Percentiles rank a stretch among this genome's conserved stretches.
These are phyloP conservation scores for Dovyalis caffra DNA, from an alignment of 345 rosid genomes.

Conservation along the genomic window DNA sequence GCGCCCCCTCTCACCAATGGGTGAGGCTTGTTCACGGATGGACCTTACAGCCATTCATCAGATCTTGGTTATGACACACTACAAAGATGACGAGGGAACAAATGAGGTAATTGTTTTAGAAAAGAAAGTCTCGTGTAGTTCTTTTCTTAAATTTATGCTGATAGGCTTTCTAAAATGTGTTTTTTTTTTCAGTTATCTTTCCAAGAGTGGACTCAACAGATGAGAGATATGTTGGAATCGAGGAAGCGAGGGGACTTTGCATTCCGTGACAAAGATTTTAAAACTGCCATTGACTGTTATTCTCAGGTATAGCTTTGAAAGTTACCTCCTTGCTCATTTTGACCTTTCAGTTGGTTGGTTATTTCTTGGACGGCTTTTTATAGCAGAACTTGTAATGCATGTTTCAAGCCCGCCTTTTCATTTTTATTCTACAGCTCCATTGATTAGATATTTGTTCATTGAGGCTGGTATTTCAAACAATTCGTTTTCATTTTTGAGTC, in stretches of 20 bases:
- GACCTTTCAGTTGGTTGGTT: neutral
- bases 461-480: neutral
- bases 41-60: constrained; percentile 98
- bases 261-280: constrained; percentile 94
- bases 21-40: constrained; percentile 92
- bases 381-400: neutral
- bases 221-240: constrained; percentile 92
- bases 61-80: constrained; percentile 76
- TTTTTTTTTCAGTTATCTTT: constrained; percentile 67
- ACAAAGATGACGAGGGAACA: constrained; percentile 93
- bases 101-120: constrained; percentile 56
- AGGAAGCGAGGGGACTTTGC: constrained; percentile 91
- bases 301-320: constrained; percentile 60
- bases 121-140: neutral
- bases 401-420: neutral
- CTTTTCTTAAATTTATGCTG: constrained; percentile 6
- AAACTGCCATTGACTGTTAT: constrained; percentile 84
- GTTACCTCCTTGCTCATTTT: neutral
- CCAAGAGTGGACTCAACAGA: constrained; percentile 98
- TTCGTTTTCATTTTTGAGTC: neutral
- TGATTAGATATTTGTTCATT: neutral
- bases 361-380: neutral
- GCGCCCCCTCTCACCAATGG: constrained; percentile 80
- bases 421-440: neutral
- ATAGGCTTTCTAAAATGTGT: constrained; percentile 21